Evolutionary conservation across 108 stramenopile genomes (phyloP).

Genomic region (Mediolabrus comicus): DNA sequence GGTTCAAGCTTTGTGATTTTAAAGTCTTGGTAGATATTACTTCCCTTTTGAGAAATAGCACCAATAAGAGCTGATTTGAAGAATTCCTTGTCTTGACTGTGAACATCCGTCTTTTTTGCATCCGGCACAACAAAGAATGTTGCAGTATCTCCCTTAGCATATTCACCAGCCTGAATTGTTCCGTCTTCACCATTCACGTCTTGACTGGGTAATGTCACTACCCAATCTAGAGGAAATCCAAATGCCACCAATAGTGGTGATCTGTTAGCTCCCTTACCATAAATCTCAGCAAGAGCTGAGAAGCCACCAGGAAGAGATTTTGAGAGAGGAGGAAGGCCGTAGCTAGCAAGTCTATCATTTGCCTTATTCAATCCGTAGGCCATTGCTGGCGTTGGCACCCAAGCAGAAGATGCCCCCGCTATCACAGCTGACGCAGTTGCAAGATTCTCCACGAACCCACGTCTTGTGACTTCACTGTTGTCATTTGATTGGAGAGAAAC

Average conservation of each 20-base stretch:
- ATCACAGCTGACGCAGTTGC: conserved; percentile 47
- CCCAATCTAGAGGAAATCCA: conserved; percentile 89
- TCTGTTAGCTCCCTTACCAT: conserved; percentile 82
- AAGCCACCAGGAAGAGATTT: conserved; percentile 75
- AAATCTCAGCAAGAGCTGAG: conserved; percentile 82
- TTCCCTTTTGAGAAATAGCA: conserved; percentile 85
- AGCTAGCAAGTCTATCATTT: conserved; percentile 69
- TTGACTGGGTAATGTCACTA: conserved; percentile 83
- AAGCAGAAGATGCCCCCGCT: conserved; percentile 47
- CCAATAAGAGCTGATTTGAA: conserved; percentile 68
- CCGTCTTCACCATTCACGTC: conserved; percentile 96
- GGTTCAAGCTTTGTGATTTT: conserved; percentile 86
- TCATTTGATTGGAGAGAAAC: conserved; percentile 16
- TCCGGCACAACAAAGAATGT: conserved; percentile 80
- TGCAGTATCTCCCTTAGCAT: conserved; percentile 96
- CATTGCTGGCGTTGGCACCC: conserved; percentile 59
- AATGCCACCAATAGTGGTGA: conserved; percentile 87
- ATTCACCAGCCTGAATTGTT: conserved; percentile 93
- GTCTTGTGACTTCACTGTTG: conserved; percentile 41
- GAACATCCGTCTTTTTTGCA: conserved; percentile 68
- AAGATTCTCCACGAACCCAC: conserved; percentile 62
- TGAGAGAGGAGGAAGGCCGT: conserved; percentile 70
- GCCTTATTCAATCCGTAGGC: conserved; percentile 76
- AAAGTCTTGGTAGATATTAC: conserved; percentile 92
- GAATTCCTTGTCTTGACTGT: conserved; percentile 56